Evolutionary conservation across 179 eudicot species (phyloP), one percentile per base, ranked within the genome.

Genomic region (Amaranthus tricolor): DNA sequence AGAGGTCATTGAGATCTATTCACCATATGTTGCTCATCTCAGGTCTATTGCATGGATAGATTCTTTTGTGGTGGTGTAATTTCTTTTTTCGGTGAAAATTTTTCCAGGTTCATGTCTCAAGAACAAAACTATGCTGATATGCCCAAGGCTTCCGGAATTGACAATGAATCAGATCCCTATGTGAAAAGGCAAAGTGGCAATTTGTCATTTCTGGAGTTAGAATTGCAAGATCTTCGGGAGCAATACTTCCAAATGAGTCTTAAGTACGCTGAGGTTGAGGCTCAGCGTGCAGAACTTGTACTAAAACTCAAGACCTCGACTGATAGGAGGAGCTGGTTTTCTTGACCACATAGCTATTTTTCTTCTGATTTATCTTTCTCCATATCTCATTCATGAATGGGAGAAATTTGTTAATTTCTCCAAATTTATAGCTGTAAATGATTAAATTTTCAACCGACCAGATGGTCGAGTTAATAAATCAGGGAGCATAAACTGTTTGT

Each of bases 251-350:
- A 93, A 62, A 88, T 95, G 93, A 95, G 99, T 68, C 88, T 95
- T 71, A 86, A 86, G 72, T 91, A 92, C 73, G 99, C 99, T 60
- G 99, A 95, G 83, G 99, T 91, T 19, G 97, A 93, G 76, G 91
- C 88, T 55, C 85, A 89, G 77, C 86, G 95, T 43, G 97, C 89
- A 86, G 93, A 88, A 79, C 97, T 93, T 79, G 97, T 95, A 66
- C 83, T 90, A 89, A 88, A 93, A 82, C 91, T 95, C 62, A 95
- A 83, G 78, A 77, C 89, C 66, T 68, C 71, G 45, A 87, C 71
- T 70, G 82, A 76, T 77, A 92, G 78, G 77, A 83, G 81, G 85
- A 88, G 88, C 67, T 87, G 95, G 92, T 90, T 90, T 83, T 82
- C 82, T 82, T 74, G 81, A 77, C 58, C 79, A 47, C 53, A 60